phyloP scores from a whole-genome alignment of 1,139 yeast species.

The Cylindricascospora bacillispora region DNA sequence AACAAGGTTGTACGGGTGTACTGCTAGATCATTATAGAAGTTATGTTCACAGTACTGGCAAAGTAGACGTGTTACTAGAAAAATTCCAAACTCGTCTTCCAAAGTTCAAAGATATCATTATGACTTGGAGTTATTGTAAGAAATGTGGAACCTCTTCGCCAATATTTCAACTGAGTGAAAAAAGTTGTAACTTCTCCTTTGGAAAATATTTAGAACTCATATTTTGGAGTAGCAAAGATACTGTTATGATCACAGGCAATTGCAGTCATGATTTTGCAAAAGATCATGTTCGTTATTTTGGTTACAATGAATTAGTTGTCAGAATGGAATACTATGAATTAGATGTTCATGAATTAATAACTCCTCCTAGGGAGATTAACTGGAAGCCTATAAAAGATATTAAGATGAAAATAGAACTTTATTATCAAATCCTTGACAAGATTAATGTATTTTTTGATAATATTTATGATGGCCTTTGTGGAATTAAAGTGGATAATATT shows the following conservation, averaged over 20 bases:
- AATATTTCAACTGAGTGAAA: slow-evolving; percentile 73
- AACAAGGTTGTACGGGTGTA: slow-evolving; percentile 69
- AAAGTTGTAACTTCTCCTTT: slow-evolving; percentile 80
- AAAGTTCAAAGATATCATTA: slow-evolving; percentile 51
- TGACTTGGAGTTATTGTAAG: slow-evolving; percentile 90
- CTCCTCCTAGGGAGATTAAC: slow-evolving; percentile 59
- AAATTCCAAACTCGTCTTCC: slow-evolving; percentile 43
- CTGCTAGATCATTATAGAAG: slow-evolving; percentile 69
- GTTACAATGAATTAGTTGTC: slow-evolving; percentile 67
- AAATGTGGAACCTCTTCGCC: slow-evolving; percentile 68
- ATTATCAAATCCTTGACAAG: slow-evolving; percentile 40
- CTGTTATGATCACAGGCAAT: slow-evolving; percentile 36
- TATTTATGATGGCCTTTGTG: slow-evolving; percentile 53
- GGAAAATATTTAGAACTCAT: slow-evolving; percentile 84
- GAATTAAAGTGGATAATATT: slow-evolving; percentile 70
- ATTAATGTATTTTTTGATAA: slow-evolving; percentile 57
- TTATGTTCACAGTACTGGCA: slow-evolving; percentile 82
- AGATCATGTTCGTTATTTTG: slow-evolving; percentile 75
- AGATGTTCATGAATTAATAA: slow-evolving; percentile 63
- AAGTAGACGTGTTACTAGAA: slow-evolving; percentile 67
- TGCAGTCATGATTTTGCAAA: slow-evolving; percentile 74
- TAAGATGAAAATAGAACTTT: slow-evolving; percentile 52
- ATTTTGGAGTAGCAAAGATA: slow-evolving; percentile 53
- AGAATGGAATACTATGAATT: slow-evolving; percentile 65
- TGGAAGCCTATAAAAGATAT: slow-evolving; percentile 70